Percentiles rank a stretch among this genome's conserved stretches.
Conservation (phyloP, 345 rosid genomes). For the Iberis pinnata region DNA sequence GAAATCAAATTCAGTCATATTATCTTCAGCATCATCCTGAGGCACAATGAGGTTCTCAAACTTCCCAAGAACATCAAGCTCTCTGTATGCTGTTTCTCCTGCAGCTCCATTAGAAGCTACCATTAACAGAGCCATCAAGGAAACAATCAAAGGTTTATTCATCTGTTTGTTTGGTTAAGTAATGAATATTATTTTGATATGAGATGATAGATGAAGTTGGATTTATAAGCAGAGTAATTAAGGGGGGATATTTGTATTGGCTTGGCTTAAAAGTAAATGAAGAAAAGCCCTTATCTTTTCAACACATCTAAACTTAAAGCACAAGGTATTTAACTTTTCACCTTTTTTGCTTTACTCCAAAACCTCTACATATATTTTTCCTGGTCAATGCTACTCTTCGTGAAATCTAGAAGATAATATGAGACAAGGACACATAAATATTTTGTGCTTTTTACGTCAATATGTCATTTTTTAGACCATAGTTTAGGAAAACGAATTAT, state of each 20-base stretch:
- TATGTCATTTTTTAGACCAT: no score
- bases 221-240: slow-evolving; percentile 51
- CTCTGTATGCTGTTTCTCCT: slow-evolving; percentile 30
- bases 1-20: slow-evolving; percentile 32
- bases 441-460: no score
- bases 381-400: slow-evolving; percentile 28
- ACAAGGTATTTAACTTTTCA: slow-evolving; percentile 48
- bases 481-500: no score
- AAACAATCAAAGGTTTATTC: slow-evolving; percentile 44
- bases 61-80: slow-evolving; percentile 41
- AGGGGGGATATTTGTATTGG: slow-evolving; percentile 37
- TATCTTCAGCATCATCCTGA: slow-evolving; percentile 47
- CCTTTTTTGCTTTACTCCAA: slow-evolving; percentile 87
- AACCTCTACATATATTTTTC: slow-evolving; percentile 36
- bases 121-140: slow-evolving; percentile 45
- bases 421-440: no score
- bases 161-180: slow-evolving; percentile 41
- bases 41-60: slow-evolving; percentile 50
- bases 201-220: slow-evolving; percentile 29
- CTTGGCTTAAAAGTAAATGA: slow-evolving; percentile 95
- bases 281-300: slow-evolving; percentile 40
- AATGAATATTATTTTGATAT: neutral
- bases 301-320: slow-evolving; percentile 69
- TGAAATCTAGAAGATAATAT: slow-evolving; percentile 25
- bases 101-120: slow-evolving; percentile 44